These are phyloP conservation scores for Dactylellina parvicollis DNA, from an alignment of 2,329 filamentous ascomycete species.

Conservation along the genomic window DNA sequence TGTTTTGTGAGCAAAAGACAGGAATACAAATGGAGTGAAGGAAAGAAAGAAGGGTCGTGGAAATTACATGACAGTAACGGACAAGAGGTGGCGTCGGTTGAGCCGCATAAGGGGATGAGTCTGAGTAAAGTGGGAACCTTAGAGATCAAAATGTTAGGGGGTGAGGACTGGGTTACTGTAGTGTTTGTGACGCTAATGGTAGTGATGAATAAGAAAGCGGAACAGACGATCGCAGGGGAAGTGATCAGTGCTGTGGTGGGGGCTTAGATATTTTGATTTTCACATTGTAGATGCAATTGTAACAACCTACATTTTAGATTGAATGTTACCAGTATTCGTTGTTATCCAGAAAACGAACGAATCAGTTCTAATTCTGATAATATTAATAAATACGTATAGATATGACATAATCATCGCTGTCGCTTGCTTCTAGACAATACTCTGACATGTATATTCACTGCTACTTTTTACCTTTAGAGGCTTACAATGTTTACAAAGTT, in stretches of 20 bases:
- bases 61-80: slow-evolving; percentile 1
- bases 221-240: slow-evolving; percentile 18
- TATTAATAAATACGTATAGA: too few relatives aligned
- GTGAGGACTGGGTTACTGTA: slow-evolving; percentile 18
- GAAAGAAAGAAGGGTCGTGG: slow-evolving; percentile 3
- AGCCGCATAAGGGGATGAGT: slow-evolving; percentile 2
- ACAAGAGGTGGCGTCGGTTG: slow-evolving; percentile 10
- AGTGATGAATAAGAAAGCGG: slow-evolving; percentile 9
- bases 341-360: too few relatives aligned
- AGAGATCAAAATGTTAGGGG: slow-evolving; percentile 5
- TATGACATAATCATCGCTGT: too few relatives aligned
- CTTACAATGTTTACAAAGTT: too few relatives aligned
- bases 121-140: slow-evolving; percentile 25
- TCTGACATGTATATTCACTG: too few relatives aligned
- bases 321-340: too few relatives aligned
- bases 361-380: too few relatives aligned
- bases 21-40: slow-evolving; percentile 19
- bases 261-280: too few relatives aligned
- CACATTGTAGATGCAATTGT: too few relatives aligned
- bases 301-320: too few relatives aligned
- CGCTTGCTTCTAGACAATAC: too few relatives aligned
- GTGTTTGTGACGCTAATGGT: slow-evolving; percentile 11
- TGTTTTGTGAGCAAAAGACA: slow-evolving; percentile 12
- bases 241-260: slow-evolving; percentile 26
- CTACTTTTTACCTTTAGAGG: too few relatives aligned